A percentile compares a stretch with the other conserved stretches of the same genome.
phyloP scores from a whole-genome alignment of 2,329 filamentous ascomycete species.

The Graphilbum sp. region DNA sequence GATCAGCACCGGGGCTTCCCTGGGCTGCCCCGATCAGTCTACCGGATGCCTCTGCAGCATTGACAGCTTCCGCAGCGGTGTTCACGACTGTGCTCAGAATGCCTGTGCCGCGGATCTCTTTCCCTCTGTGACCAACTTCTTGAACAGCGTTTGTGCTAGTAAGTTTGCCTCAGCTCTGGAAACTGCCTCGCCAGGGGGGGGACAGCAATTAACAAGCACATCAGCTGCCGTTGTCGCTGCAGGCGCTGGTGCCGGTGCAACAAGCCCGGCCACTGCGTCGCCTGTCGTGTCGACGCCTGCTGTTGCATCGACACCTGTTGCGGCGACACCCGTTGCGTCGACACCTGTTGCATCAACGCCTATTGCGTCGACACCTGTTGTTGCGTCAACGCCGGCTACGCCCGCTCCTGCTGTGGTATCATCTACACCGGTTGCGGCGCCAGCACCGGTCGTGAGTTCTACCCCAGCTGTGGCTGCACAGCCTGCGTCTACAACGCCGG shows the following conservation, averaged over 20 bases:
- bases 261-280: neutral
- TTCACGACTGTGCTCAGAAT: conserved; percentile 9
- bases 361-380: neutral
- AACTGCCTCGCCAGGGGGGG: neutral
- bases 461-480: neutral
- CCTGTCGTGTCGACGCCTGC: neutral
- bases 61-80: conserved; percentile 7
- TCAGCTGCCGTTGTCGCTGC: neutral
- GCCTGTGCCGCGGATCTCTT: conserved; percentile 8
- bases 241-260: neutral
- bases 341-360: no score
- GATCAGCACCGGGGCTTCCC: conserved; percentile 3
- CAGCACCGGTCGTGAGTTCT: neutral
- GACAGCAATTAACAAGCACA: neutral
- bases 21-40: conserved; percentile 6
- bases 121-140: conserved; percentile 7
- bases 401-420: neutral
- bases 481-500: neutral
- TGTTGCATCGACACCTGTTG: neutral
- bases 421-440: neutral
- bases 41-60: conserved; percentile 9
- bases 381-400: neutral
- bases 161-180: conserved; percentile 1
- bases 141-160: conserved; percentile 10
- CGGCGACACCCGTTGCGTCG: no score